Evolutionary conservation across 805 yeast species (phyloP), one percentile per base, ranked within the genome.

Genomic region (Yarrowia sp.): DNA sequence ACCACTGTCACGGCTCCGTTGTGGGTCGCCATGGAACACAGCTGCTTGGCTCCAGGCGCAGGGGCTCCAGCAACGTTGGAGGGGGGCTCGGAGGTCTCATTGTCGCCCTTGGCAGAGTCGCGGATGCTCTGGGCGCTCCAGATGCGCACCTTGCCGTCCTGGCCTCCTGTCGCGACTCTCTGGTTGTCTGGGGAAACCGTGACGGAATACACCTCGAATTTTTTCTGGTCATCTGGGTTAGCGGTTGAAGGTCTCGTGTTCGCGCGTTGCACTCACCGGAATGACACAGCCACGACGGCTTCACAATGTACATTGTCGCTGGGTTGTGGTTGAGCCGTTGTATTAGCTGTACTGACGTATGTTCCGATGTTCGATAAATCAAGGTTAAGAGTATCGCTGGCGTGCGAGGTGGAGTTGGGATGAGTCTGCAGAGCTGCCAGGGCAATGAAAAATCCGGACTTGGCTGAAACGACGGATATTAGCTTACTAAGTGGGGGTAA

Each of bases 1-100:
- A 94, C 94, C 62, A 90, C 86, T 0, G 99, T 94, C 4, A 94
- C 97, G 1, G 97, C 97, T 55, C 99, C 99, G 21, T 94, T 90
- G 71, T 94, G 99, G 61, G 97, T 81, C 36, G 94, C 86, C 96
- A 94, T 90, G 25, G 94, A 86, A 63, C 96, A 90, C 16, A 92
- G 73, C 4, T 96, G 96, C 27, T 68, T 60, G 13, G 71, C 71
- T 1, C 65, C 64, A 1, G 60, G 4, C 6, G 64, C 49, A 13
- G 35, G 38, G 18, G 46, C 39, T 35, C 46, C 39, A 18, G 58
- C 16, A n/a, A 61, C n/a, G 27, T 10, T 19, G 13, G 33, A 39
- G 16, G 18, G 35, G 12, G 42, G 44, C 18, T 21, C 63, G 60
- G 36, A 14, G n/a, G 19, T 32, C 18, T 19, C 24, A 21, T 22